Evolutionary conservation across 2,329 filamentous ascomycete species (phyloP), one percentile per base, ranked within the genome.

Genomic region (Ophiostoma himal-ulmi): DNA sequence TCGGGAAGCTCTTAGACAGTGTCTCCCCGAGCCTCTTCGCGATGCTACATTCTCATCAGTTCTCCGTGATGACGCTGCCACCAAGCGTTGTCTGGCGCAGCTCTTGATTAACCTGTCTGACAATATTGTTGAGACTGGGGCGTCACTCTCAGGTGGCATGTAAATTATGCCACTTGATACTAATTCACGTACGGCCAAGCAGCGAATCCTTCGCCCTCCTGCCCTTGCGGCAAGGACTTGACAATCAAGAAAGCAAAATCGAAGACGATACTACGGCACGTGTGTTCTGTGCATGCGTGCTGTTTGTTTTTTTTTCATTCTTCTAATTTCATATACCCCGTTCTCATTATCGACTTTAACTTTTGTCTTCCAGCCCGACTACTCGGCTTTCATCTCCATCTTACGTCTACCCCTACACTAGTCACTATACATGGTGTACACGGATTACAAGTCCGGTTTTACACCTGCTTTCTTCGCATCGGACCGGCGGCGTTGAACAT

Each of bases 21-120:
- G 95, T 77, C 89, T 99, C 14, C 95, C 95, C 0, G 95, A 99
- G 77, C 95, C 95, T n/a, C 89, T 99, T n/a, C 91, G 95, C 67
- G 95, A 99, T 79, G 94, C 94, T 8, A 99, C 95, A 1, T 99
- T 99, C 79, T 96, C 93, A 10, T 94, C 94, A 0, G 95, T 99
- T 64, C 89, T 99, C 44, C 91, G 95, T 71, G 95, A 99, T 77
- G 95, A 99, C 78, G 95, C 95, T 17, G 95, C 95, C 1, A 99
- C 95, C 0, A 99, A 99, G 83, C 90, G 95, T 71, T 99, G 95
- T 80, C 89, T 99, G 44, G 92, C 94, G n/a, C 95, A 98, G 81
- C 88, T 99, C 10, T 85, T 98, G 72, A 96, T 98, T 82, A 98
- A 98, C 78, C 87, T 99, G 70, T 96, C 93, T 11, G 95, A 98